These are phyloP conservation scores for Phragmites australis DNA, from an alignment of 176 grass and related monocot genomes.

Conservation along the genomic window DNA sequence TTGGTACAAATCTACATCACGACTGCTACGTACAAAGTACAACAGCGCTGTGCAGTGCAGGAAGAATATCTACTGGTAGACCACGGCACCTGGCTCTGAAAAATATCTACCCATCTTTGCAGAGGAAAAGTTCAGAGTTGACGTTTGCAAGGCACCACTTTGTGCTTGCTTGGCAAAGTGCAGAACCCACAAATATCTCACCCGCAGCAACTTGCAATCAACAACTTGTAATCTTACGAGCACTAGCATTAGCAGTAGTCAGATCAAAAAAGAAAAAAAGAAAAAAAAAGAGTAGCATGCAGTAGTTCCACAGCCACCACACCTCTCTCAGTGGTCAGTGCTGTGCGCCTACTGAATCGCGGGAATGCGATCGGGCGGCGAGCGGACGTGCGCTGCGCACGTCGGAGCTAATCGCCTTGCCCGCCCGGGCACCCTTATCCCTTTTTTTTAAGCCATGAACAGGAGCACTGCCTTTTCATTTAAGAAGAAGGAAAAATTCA, in stretches of 20 bases:
- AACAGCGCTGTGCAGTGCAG: not conserved
- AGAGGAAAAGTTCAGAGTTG: not conserved
- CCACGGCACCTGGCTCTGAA: not conserved
- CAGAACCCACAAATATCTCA: constrained; percentile 21
- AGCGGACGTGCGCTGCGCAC: not conserved
- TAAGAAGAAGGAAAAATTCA: too few species aligned
- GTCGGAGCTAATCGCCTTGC: not conserved
- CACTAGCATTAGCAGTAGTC: not conserved
- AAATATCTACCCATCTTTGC: not conserved
- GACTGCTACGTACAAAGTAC: too few species aligned
- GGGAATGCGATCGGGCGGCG: too few species aligned
- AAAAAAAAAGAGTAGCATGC: too few species aligned
- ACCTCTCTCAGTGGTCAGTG: not conserved
- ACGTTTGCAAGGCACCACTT: not conserved
- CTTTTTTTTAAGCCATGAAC: too few species aligned
- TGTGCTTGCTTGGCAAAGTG: not conserved
- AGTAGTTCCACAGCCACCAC: too few species aligned
- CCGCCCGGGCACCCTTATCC: too few species aligned
- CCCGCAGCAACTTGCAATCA: not conserved
- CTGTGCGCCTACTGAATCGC: too few species aligned
- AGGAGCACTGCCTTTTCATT: too few species aligned
- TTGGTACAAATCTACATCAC: not conserved
- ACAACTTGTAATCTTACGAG: not conserved
- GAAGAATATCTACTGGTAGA: not conserved
- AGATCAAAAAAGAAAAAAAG: too few species aligned